phyloP scores from a whole-genome alignment of 768 basidiomycete genomes.

The Exidia glandulosa region DNA sequence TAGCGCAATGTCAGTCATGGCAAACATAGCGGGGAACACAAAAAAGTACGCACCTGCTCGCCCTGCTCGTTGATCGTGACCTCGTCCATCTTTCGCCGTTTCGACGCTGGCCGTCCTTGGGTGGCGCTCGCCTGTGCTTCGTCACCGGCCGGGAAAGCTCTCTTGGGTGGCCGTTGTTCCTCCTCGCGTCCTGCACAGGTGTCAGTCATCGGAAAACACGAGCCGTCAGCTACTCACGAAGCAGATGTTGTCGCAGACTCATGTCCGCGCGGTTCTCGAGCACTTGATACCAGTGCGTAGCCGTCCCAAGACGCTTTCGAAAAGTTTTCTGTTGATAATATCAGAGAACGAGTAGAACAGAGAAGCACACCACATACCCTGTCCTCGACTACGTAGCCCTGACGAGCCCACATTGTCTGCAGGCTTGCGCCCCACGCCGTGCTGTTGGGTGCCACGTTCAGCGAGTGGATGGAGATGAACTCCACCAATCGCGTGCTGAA shows the following conservation, averaged over 20 bases:
- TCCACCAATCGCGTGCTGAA: slow-evolving; percentile 3
- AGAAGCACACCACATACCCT: background rate
- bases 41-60: no score
- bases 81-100: background rate
- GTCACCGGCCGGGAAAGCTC: no score
- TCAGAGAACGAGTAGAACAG: background rate
- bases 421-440: slow-evolving; percentile 3
- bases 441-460: slow-evolving; percentile 1
- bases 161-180: no score
- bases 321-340: background rate
- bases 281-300: background rate
- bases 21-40: no score
- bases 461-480: background rate
- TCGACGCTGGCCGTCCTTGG: no score
- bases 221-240: background rate
- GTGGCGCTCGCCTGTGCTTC: no score
- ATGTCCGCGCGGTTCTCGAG: background rate
- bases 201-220: background rate
- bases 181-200: no score
- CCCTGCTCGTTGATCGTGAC: background rate
- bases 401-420: background rate
- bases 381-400: background rate
- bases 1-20: no score
- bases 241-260: background rate
- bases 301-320: background rate